phyloP scores from a whole-genome alignment of 179 eudicot species.

The Beta macrorhiza region DNA sequence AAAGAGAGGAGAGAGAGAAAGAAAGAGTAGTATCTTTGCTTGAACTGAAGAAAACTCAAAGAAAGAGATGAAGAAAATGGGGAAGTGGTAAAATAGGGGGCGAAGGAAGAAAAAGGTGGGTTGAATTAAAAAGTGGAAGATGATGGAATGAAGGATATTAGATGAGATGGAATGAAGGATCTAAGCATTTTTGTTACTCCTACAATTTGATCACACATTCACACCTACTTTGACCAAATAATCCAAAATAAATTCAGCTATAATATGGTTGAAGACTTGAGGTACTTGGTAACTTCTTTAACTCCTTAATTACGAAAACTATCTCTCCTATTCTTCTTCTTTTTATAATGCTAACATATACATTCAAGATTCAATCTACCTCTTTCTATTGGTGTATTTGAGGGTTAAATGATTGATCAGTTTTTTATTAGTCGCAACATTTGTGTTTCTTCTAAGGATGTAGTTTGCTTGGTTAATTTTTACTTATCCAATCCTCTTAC shows the following conservation, averaged over 20 bases:
- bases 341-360: too few relatives aligned
- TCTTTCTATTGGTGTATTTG: too few relatives aligned
- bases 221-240: background rate
- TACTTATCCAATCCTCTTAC: too few relatives aligned
- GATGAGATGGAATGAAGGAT: background rate
- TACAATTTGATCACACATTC: background rate
- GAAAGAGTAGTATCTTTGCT: background rate
- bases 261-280: conserved; percentile 1
- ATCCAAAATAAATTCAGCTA: background rate
- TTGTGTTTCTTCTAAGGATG: too few relatives aligned
- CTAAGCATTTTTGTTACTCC: background rate
- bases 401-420: too few relatives aligned
- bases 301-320: too few relatives aligned
- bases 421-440: too few relatives aligned
- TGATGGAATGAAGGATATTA: background rate
- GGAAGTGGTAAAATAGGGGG: background rate
- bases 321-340: too few relatives aligned
- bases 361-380: too few relatives aligned
- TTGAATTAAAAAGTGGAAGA: background rate
- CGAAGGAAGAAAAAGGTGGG: background rate
- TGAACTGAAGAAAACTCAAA: conserved; percentile 5
- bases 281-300: conserved; percentile 1
- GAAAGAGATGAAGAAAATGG: background rate
- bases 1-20: background rate
- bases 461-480: too few relatives aligned